Base-by-base conservation (phyloP, 805 yeast species). In the Blastobotrys muscicola region DNA sequence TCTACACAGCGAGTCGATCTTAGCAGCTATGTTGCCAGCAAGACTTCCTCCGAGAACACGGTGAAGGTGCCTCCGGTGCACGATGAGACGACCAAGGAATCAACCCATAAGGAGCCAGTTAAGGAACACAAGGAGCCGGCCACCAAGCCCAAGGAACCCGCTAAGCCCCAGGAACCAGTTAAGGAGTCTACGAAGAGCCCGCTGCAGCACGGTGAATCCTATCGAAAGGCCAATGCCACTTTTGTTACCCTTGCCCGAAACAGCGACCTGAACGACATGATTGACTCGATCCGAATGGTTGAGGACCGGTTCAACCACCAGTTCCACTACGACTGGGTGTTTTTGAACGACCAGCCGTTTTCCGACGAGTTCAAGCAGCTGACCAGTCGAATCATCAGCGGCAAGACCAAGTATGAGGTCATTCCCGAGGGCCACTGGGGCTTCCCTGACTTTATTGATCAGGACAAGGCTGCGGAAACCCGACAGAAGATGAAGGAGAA, bases 271-370 rank as follows among this genome's bases (percentile, higher is more conserved):
- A 57, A 66, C 51, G 70, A 68, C n/a, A 66, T 83, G 41, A 50
- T 80, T 31, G 70, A 67, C 38, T 76, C 92, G 4, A 80, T 86
- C 47, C 71, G 80, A 45, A 69, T 73, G 45, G 74, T 85, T 33
- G 94, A 85, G 68, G 85, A 82, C 61, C 73, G 89, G 44, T 87
- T 87, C 68, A 87, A 90, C 67, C 61, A 64, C 40, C 68, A 78
- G 49, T 87, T 58, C 65, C 76, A 83, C 51, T 89, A 89, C 61
- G 94, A 86, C 59, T 89, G 96, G 96, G 89, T 87, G 11, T 89
- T 89, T 62, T 67, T 90, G 52, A 89, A 89, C 64, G 90, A 90
- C 59, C 79, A 74, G 45, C 79, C 74, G 15, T 89, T 86, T 61
- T 67, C 72, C 30, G 81, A 80, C 1, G 85, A 81, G 45, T 87